These are phyloP conservation scores for Rhodosorus marinus DNA, from an alignment of 23 red algal species.

Conservation along the genomic window DNA sequence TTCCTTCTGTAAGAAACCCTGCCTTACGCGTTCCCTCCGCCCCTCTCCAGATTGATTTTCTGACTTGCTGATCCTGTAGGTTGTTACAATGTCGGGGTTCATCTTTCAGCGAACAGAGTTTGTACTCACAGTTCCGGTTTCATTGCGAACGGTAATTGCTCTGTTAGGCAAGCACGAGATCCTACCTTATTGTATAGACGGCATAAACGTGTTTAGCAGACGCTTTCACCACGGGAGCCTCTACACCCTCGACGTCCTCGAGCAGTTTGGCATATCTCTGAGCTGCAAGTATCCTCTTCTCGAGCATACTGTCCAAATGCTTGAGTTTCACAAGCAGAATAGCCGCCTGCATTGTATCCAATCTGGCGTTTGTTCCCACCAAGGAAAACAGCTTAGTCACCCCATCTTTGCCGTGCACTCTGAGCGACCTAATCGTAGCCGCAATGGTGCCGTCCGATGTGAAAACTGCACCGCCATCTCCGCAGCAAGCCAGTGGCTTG, in stretches of 20 bases:
- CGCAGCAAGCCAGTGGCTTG: slow-evolving; percentile 46
- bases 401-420: slow-evolving; percentile 28
- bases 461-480: slow-evolving; percentile 69
- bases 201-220: slow-evolving; percentile 17
- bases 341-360: slow-evolving; percentile 48
- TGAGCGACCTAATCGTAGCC: slow-evolving; percentile 6
- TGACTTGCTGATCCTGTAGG: no score
- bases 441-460: slow-evolving; percentile 20
- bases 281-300: slow-evolving; percentile 8
- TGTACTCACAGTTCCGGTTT: no score
- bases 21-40: no score
- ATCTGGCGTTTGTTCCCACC: slow-evolving; percentile 35
- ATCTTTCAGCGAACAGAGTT: no score
- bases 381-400: slow-evolving; percentile 5
- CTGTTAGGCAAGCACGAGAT: no score
- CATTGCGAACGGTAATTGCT: no score
- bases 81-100: no score
- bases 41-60: no score
- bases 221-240: slow-evolving; percentile 14
- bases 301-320: slow-evolving; percentile 11
- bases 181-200: slow-evolving; percentile 41
- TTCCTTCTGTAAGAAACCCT: no score
- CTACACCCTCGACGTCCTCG: slow-evolving; percentile 11
- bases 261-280: slow-evolving; percentile 10
- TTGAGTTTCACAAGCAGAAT: slow-evolving; percentile 25